A percentile compares a stretch with the other conserved stretches of the same genome.
These are phyloP conservation scores for Boletus coccyginus DNA, from an alignment of 768 basidiomycete species.

Conservation along the genomic window DNA sequence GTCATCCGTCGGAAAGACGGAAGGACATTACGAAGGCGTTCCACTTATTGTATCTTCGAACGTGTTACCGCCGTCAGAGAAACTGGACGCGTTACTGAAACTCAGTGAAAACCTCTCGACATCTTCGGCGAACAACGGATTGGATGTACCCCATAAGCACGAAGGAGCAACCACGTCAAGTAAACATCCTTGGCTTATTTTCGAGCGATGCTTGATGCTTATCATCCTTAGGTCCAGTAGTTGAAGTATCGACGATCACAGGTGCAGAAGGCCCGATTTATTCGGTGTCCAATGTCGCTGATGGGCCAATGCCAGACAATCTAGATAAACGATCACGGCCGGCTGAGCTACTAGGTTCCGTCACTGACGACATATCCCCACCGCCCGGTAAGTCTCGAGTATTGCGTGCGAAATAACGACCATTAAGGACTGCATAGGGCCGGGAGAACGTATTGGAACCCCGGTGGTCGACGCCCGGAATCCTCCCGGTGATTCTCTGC, in stretches of 20 bases:
- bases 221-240: slow-evolving; percentile 23
- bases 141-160: slow-evolving; percentile 10
- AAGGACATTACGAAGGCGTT: slow-evolving; percentile 16
- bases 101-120: slow-evolving; percentile 21
- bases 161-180: slow-evolving; percentile 28
- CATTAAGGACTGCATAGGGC: slow-evolving; percentile 15
- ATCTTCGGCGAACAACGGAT: slow-evolving; percentile 5
- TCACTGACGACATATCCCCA: neutral
- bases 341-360: neutral
- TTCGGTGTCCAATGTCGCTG: slow-evolving; percentile 5
- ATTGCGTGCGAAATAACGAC: neutral
- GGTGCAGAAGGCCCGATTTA: slow-evolving; percentile 12
- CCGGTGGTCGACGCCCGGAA: neutral
- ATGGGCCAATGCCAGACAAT: slow-evolving; percentile 14
- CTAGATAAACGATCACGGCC: slow-evolving; percentile 2
- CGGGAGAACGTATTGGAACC: slow-evolving; percentile 3
- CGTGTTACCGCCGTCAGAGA: slow-evolving; percentile 16
- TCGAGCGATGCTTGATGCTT: neutral
- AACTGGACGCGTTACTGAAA: slow-evolving; percentile 25
- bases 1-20: slow-evolving; percentile 33
- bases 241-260: slow-evolving; percentile 16
- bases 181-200: slow-evolving; percentile 4
- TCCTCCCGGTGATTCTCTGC: slow-evolving; percentile 4
- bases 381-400: slow-evolving; percentile 13
- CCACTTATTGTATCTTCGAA: slow-evolving; percentile 18